Evolutionary conservation across 306 rosid genomes (phyloP).

Genomic region (Purshia tridentata): DNA sequence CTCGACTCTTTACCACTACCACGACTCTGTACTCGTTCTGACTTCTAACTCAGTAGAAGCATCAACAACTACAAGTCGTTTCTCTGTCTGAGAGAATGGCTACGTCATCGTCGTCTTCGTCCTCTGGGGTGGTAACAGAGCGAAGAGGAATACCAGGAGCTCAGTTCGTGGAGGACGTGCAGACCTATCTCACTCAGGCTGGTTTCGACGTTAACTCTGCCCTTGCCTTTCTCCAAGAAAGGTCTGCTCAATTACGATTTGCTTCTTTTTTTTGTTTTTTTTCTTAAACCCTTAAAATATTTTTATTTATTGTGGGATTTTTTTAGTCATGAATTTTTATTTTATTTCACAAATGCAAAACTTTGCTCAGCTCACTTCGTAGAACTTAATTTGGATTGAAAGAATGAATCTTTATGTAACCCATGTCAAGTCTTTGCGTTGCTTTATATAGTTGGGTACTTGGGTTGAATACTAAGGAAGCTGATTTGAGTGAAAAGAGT

Average conservation of each 20-base stretch:
- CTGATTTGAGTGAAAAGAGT: not conserved
- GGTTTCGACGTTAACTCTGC: slow-evolving; percentile 71
- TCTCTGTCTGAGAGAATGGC: slow-evolving; percentile 37
- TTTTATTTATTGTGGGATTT: not conserved
- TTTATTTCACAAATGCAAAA: not conserved
- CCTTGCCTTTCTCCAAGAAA: slow-evolving; percentile 66
- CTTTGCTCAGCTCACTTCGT: not conserved
- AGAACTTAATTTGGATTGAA: not conserved
- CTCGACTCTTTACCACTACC: not conserved
- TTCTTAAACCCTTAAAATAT: not conserved
- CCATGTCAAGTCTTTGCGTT: not conserved
- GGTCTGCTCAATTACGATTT: slow-evolving; percentile 34
- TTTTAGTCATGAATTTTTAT: not conserved
- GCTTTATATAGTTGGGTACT: not conserved
- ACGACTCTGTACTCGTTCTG: not conserved
- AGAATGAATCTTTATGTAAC: not conserved
- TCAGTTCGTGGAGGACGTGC: slow-evolving; percentile 88
- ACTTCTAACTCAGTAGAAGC: not conserved
- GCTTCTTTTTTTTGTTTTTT: not conserved
- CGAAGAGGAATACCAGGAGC: slow-evolving; percentile 96
- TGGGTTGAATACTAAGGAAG: not conserved
- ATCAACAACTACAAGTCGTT: not conserved
- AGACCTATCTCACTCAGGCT: slow-evolving; percentile 63
- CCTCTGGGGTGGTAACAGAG: slow-evolving; percentile 45
- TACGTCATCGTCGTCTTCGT: slow-evolving; percentile 43